Evolutionary conservation across 2,329 filamentous ascomycete genomes (phyloP).

Genomic region (Boeremia exigua): DNA sequence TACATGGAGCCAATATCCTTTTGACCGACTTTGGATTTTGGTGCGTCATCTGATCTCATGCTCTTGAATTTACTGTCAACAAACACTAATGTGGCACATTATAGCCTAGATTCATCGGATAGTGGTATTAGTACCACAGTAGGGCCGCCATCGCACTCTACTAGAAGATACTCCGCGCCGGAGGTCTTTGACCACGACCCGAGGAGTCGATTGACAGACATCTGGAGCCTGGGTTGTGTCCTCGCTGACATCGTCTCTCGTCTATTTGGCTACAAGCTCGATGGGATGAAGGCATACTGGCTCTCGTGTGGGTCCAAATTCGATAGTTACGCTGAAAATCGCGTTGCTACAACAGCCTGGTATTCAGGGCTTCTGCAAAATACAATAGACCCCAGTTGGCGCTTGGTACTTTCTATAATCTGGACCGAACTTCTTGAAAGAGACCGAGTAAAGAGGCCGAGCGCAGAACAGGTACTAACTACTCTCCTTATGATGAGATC

Average conservation of each 20-base stretch:
- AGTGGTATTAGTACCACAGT: conserved; percentile 20
- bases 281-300: conserved; percentile 13
- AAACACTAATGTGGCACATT: not conserved
- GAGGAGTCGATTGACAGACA: conserved; percentile 24
- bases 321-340: conserved; percentile 23
- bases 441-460: not conserved
- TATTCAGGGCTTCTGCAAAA: not conserved
- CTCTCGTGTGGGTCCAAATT: conserved; percentile 13
- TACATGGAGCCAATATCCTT: conserved; percentile 24
- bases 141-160: conserved; percentile 17
- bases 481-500: not conserved
- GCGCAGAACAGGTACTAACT: not conserved
- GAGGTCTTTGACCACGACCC: conserved; percentile 18
- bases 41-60: too few relatives aligned
- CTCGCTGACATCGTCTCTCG: conserved; percentile 24
- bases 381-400: not conserved
- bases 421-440: not conserved
- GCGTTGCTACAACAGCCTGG: conserved; percentile 8
- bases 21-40: conserved; percentile 28
- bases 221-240: conserved; percentile 25
- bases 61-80: too few relatives aligned
- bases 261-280: conserved; percentile 3
- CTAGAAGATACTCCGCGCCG: conserved; percentile 26
- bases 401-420: not conserved
- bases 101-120: conserved; percentile 28